Base-by-base conservation (phyloP, 257 asterid genomes). In the Ehretia macrophylla region DNA sequence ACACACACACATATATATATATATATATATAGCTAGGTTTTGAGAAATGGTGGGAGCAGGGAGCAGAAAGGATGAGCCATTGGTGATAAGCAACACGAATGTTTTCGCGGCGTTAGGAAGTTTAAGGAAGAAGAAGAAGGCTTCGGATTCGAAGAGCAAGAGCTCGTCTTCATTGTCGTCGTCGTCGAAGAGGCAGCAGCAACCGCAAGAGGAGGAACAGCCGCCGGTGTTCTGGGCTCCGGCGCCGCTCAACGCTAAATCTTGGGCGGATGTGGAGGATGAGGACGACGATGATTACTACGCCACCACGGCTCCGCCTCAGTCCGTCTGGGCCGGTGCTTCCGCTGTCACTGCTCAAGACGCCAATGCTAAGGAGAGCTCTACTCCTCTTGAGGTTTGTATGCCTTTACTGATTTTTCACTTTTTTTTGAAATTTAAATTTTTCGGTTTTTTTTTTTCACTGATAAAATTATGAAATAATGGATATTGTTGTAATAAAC, bases 241-340 rank as follows among this genome's bases (percentile, higher is more conserved):
- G 1, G 87, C 98, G 5, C 98, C 98, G 32, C 59, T 91, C 75
- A 84, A 89, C 0, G 76, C 63, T 14, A 91, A 85, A 79, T 85
- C 95, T 0, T 91, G 98, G 98, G 98, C 96, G 1, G 98, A 91
- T 84, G 95, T 88, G 14, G 98, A 91, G 32, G 98, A 91, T 20
- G 98, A 91, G 63, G 96, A 88, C 61, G 98, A 91, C 49, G 98
- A 87, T 55, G 96, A 91, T 76, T 91, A 91, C 74, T 91, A 79
- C 32, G 96, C 96, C 32, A 91, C 96, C 56, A 79, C 88, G 13
- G 97, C 97, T 13, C 95, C 96, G 16, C 98, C 96, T 11, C 77
- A 64, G 74, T 71, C 94, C 0, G 75, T 80, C 37, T 88, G 94
- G 96, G 87, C 47, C 54, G 80, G 69, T 57, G 70, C 83, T 17